Conservation (phyloP, 306 rosid species). For the Elaeagnus macrophylla region DNA sequence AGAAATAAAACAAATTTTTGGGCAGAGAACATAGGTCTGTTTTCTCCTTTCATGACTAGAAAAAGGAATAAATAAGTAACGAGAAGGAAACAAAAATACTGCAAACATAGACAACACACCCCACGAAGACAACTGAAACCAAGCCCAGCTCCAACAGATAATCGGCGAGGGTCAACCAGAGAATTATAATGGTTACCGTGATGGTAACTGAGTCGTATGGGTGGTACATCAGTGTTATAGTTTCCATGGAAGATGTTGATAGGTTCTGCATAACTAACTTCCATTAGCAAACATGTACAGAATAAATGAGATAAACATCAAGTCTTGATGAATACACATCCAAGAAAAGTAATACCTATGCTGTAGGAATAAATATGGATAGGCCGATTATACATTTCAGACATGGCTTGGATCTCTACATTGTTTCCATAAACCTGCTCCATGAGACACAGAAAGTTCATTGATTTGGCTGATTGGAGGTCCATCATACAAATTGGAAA, state of each 20-base stretch:
- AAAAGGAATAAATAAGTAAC: neutral
- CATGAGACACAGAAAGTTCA: constrained; percentile 1
- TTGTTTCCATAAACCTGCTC: constrained; percentile 93
- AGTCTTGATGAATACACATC: neutral
- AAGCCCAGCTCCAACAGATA: constrained; percentile 82
- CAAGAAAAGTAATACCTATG: constrained; percentile 40
- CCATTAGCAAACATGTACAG: constrained; percentile 14
- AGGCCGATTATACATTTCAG: constrained; percentile 94
- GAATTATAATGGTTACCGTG: constrained; percentile 96
- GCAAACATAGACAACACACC: constrained; percentile 35
- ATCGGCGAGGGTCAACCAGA: constrained; percentile 84
- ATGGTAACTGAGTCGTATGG: constrained; percentile 82
- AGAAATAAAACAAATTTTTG: constrained; percentile 3
- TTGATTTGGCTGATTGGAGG: too few species aligned
- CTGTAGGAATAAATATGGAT: constrained; percentile 80
- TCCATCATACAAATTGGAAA: too few species aligned
- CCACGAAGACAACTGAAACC: constrained; percentile 83
- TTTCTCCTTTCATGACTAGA: neutral
- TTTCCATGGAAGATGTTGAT: constrained; percentile 86
- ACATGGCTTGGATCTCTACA: constrained; percentile 86
- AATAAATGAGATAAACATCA: neutral
- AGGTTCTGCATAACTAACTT: constrained; percentile 56
- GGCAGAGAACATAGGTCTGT: neutral
- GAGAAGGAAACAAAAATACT: constrained; percentile 2
- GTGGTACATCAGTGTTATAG: constrained; percentile 78